Conservation (phyloP, 495 filamentous ascomycete genomes). For the Sordaria brevicollis region DNA sequence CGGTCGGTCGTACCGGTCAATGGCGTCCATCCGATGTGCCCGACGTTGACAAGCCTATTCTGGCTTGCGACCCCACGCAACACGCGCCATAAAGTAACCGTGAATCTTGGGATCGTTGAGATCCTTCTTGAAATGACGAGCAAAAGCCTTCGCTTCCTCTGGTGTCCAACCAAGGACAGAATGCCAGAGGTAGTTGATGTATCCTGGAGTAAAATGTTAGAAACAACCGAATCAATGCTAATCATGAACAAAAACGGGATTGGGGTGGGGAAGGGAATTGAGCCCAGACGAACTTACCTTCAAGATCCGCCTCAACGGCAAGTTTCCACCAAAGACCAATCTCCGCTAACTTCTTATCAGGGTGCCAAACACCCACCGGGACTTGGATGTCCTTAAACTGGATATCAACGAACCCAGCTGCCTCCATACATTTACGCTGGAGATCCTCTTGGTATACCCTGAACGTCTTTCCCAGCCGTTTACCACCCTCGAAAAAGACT, state of each 20-base stretch:
- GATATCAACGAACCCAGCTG: conserved; percentile 47
- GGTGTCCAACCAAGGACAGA: conserved; percentile 21
- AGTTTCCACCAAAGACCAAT: conserved; percentile 29
- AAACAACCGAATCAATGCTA: too few relatives aligned
- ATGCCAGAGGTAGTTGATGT: not conserved
- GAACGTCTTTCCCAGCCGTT: conserved; percentile 7
- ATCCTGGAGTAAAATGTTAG: not conserved
- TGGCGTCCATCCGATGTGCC: not conserved
- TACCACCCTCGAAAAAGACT: conserved; percentile 13
- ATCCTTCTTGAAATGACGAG: conserved; percentile 23
- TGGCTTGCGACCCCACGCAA: conserved; percentile 27
- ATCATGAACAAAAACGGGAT: not conserved
- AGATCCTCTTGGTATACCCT: conserved; percentile 26
- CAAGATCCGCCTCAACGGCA: conserved; percentile 21
- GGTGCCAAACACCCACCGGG: not conserved
- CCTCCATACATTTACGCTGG: conserved; percentile 46
- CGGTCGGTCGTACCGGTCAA: not conserved
- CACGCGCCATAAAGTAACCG: conserved; percentile 20
- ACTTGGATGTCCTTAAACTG: conserved; percentile 12
- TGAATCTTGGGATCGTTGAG: conserved; percentile 18
- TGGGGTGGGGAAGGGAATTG: not conserved
- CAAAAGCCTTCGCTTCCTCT: conserved; percentile 25
- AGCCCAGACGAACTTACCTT: conserved; percentile 14
- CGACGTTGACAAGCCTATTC: not conserved
- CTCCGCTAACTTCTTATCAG: conserved; percentile 10